Base-by-base conservation (phyloP, 1,284 basidiomycete species). In the Tylopilus orsonianus region DNA sequence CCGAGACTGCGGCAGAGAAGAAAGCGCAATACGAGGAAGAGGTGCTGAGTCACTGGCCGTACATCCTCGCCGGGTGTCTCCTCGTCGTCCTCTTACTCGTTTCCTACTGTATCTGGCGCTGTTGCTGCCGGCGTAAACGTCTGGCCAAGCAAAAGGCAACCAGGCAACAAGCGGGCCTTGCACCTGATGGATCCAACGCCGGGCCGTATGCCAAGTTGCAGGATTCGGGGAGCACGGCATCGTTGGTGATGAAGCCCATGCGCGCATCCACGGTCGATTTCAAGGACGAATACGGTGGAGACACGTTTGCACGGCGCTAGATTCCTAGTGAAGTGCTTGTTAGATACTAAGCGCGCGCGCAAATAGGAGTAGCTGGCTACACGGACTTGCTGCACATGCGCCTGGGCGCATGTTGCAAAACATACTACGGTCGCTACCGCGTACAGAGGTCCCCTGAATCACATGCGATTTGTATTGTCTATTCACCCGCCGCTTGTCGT, bases 21-120 rank as follows among this genome's bases (percentile, higher is more conserved):
- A 87, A 88, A 70, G 77, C 83, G 48, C 71, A 73, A 58, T 82
- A 80, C 53, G 80, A 85, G 60, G 86, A 85, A 63, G 71, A 77
- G 70, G 71, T 89, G 22, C 75, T 87, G 51, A 83, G 81, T 57
- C 80, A 75, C 37, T 88, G 86, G 87, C 86, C 87, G 0, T 84
- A 87, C 59, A 89, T 89, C 60, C 73, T 89, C 51, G 56, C 75
- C 22, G 86, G 85, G 30, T 83, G 81, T 56, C 69, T 89, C 32
- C 64, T 72, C 4, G 71, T 81, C 51, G 66, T 85, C 18, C 39
- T 78, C 24, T 56, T 80, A 44, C 56, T 80, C 37, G 54, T 77
- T 41, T 77, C 76, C 13, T 70, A 76, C 50, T 75, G 77, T 56
- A 56, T 85, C 34, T 86, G 83, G 81, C 74, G 75, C 44, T 87